These are phyloP conservation scores for Stentor coeruleus DNA, from an alignment of 73 alveolate species.

Conservation along the genomic window DNA sequence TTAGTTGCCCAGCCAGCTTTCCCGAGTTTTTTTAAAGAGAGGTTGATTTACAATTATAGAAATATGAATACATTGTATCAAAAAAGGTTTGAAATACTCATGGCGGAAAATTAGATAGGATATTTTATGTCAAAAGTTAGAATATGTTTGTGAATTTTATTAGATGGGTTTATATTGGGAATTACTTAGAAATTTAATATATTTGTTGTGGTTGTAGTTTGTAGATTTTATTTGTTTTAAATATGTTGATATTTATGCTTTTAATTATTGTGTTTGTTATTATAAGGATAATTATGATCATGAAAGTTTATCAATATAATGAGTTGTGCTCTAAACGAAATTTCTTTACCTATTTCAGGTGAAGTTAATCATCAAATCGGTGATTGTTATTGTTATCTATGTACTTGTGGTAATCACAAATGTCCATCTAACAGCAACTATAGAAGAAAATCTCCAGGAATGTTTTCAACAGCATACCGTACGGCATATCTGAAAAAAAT, in stretches of 20 bases:
- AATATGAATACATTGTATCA: background rate
- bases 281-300: too few relatives aligned
- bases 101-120: background rate
- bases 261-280: too few relatives aligned
- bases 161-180: too few relatives aligned
- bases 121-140: too few relatives aligned
- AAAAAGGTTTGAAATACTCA: background rate
- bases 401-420: background rate
- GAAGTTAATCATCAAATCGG: constrained; percentile 15
- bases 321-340: background rate
- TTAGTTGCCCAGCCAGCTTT: background rate
- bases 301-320: too few relatives aligned
- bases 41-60: background rate
- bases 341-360: background rate
- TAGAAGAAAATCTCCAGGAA: background rate
- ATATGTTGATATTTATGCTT: too few relatives aligned
- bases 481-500: background rate
- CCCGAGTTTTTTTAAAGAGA: background rate
- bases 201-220: too few relatives aligned
- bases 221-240: too few relatives aligned
- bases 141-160: too few relatives aligned
- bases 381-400: background rate
- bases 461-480: background rate
- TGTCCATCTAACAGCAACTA: constrained; percentile 15
- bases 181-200: too few relatives aligned